Conservation (phyloP, 805 yeast genomes). For the Suhomyces prunicola region DNA sequence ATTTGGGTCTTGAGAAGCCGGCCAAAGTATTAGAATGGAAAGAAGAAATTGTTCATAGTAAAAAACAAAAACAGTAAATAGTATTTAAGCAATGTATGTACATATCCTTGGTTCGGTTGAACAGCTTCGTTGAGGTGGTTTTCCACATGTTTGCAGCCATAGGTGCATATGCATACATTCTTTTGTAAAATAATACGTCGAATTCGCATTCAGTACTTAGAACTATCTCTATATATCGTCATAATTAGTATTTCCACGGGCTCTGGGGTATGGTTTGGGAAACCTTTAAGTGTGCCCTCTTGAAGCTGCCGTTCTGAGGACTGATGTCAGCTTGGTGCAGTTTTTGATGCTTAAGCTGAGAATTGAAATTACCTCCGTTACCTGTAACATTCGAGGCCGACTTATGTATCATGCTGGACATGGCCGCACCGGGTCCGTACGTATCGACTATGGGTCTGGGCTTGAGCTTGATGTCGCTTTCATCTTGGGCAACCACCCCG, state of each 20-base stretch:
- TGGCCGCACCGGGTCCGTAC: neutral
- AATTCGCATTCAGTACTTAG: neutral
- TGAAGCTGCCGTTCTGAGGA: conserved; percentile 15
- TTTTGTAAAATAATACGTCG: neutral
- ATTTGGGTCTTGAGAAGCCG: neutral
- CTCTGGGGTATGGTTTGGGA: conserved; percentile 2
- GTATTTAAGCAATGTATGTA: neutral
- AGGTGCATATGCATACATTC: neutral
- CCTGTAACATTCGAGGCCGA: conserved; percentile 6
- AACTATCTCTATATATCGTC: neutral
- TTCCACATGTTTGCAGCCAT: neutral
- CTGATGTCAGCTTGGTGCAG: conserved; percentile 16
- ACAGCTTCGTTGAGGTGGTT: neutral
- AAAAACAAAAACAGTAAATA: neutral
- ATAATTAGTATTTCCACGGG: conserved; percentile 1
- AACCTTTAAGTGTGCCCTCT: conserved; percentile 5
- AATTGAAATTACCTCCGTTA: conserved; percentile 28
- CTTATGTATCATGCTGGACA: neutral
- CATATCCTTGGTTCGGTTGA: neutral
- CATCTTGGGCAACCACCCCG: conserved; percentile 15
- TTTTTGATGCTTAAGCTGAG: conserved; percentile 26
- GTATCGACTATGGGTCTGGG: conserved; percentile 21
- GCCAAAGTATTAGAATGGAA: neutral
- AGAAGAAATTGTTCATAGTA: neutral
- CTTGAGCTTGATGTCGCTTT: conserved; percentile 24